Percentiles rank a stretch among this genome's conserved stretches.
Conservation (phyloP, 768 basidiomycete genomes). For the Sarcodon aspratus region DNA sequence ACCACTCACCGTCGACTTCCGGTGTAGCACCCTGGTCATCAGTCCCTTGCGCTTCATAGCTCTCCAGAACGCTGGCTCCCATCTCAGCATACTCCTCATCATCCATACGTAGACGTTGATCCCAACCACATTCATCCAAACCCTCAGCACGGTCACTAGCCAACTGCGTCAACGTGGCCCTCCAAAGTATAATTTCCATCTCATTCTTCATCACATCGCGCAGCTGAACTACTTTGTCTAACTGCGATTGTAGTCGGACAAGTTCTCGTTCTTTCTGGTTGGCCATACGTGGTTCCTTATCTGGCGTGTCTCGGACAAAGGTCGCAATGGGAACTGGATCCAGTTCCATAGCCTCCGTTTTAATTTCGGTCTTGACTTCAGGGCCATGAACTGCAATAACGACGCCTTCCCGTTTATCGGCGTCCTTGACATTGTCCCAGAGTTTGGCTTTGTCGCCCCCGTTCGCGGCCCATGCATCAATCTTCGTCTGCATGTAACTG, state of each 20-base stretch:
- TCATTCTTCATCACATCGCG: constrained; percentile 57
- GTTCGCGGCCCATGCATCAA: constrained; percentile 48
- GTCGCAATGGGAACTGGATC: background rate
- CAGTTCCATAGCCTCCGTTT: constrained; percentile 2
- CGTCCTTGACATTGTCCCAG: constrained; percentile 66
- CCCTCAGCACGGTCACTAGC: constrained; percentile 55
- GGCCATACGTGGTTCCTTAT: background rate
- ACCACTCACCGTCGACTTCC: constrained; percentile 44
- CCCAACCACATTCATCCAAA: constrained; percentile 79
- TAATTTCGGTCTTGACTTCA: constrained; percentile 6
- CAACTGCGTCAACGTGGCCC: constrained; percentile 55
- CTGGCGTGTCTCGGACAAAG: background rate
- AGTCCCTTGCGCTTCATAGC: constrained; percentile 45
- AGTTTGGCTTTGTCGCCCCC: constrained; percentile 54
- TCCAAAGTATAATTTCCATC: constrained; percentile 60
- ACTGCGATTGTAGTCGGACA: constrained; percentile 35
- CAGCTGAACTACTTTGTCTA: constrained; percentile 46
- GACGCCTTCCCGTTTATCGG: constrained; percentile 60
- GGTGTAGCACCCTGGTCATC: constrained; percentile 22
- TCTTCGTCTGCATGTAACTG: constrained; percentile 54
- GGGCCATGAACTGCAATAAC: constrained; percentile 29
- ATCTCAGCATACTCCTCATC: constrained; percentile 71
- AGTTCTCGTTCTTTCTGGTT: constrained; percentile 43
- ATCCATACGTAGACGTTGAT: constrained; percentile 74
- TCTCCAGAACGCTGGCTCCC: constrained; percentile 55